Base-by-base conservation (phyloP, 306 rosid species). In the Dalbergia cultrata region DNA sequence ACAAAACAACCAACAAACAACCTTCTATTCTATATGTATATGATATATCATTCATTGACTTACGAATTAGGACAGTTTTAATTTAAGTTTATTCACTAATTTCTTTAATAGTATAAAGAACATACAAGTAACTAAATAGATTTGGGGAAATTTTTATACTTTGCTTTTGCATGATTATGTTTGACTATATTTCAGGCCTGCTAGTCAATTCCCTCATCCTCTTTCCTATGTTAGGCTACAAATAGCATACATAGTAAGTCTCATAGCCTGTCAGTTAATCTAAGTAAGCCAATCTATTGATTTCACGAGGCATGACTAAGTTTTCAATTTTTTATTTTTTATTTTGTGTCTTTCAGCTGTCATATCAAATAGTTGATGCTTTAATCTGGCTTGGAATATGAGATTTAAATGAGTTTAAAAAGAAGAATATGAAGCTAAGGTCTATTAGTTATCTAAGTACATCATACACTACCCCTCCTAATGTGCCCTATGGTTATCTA, bases 341-440 rank as follows among this genome's bases (percentile, higher is more conserved):
- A 11, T 61, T 18, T 72, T 4, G 50, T 78, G 64, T 79, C 50
- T 82, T 87, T 92, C 98, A 95, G 98, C 85, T 95, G 80, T 95
- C 99, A 18, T 95, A 95, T 83, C 97, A 90, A 87, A 79, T 93
- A 74, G 98, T 93, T 72, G 97, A 95, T 87, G 68, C 92, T 78
- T 84, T 93, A 82, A 87, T 95, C 79, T 95, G 98, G 99, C 97
- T 95, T 74, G 99, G 98, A 85, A 93, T 93, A 59, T 90, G 90
- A 79, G 99, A 90, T 85, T 81, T 95, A 78, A 95, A 93, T 75
- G 90, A 89, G 63, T 93, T 93, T 81, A 88, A 98, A 90, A 95
- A 89, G 92, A 95, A 89, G 86, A 76, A 35, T 86, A 84, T 95
- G 87, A 91, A 87, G 83, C 85, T 90, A 79, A 89, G 97, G 81